phyloP scores from a whole-genome alignment of 129 eudicot species.

The Lactuca saligna region DNA sequence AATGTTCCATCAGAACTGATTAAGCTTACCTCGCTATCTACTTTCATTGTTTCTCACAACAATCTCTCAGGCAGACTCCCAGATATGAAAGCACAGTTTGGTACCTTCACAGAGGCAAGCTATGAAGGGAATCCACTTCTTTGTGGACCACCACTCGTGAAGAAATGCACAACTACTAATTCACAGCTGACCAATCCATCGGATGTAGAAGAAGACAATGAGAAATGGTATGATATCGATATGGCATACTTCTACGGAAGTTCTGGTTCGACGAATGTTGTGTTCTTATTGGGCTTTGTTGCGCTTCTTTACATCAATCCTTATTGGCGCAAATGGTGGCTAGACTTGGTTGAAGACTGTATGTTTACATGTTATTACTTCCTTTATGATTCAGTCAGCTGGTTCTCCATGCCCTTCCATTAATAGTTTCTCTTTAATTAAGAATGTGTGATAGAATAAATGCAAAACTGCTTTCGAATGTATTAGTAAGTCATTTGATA shows the following conservation, averaged over 20 bases:
- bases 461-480: not conserved
- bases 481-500: not conserved
- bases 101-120: no score
- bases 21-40: not conserved
- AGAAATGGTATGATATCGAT: slow-evolving; percentile 16
- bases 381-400: not conserved
- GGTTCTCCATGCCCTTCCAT: slow-evolving; percentile 7
- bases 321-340: no score
- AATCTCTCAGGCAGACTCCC: no score
- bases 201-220: not conserved
- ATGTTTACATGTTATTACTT: no score
- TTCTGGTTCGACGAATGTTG: slow-evolving; percentile 14
- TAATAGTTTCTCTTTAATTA: not conserved
- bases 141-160: no score
- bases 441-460: no score
- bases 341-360: no score
- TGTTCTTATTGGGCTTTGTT: not conserved
- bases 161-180: no score
- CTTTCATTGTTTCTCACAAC: slow-evolving; percentile 7
- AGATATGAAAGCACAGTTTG: no score
- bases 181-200: not conserved
- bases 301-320: no score
- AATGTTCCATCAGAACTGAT: slow-evolving; percentile 1
- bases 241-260: slow-evolving; percentile 20
- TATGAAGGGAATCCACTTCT: no score